These are phyloP conservation scores for Isoetes engelmannii DNA, from an alignment of 83 land plant genomes.

Conservation along the genomic window DNA sequence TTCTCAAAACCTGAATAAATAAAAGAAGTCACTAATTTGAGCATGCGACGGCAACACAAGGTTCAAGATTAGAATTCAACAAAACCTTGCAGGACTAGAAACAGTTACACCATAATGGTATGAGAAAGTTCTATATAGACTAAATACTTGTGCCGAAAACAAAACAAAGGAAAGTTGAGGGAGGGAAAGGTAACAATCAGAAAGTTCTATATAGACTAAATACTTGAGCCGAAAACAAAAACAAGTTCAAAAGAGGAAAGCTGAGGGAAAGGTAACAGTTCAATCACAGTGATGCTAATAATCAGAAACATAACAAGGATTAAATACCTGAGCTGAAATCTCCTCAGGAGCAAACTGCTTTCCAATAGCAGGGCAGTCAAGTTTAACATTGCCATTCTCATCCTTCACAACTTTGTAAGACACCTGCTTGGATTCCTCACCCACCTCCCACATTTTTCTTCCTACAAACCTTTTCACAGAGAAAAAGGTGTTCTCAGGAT, in stretches of 20 bases:
- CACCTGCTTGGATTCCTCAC: slow-evolving; percentile 86
- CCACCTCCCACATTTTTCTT: slow-evolving; percentile 75
- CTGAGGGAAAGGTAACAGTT: not conserved
- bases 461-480: slow-evolving; percentile 80
- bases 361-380: slow-evolving; percentile 85
- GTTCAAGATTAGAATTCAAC: no score
- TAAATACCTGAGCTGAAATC: slow-evolving; percentile 73
- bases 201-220: not conserved
- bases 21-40: not conserved
- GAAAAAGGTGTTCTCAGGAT: slow-evolving; percentile 81
- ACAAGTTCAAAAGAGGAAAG: not conserved
- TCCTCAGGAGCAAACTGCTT: slow-evolving; percentile 75
- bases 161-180: not conserved
- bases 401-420: slow-evolving; percentile 70
- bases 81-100: no score
- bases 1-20: slow-evolving; percentile 52
- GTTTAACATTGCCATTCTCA: slow-evolving; percentile 86
- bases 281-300: not conserved
- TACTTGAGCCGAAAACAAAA: not conserved
- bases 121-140: not conserved
- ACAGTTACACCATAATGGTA: no score
- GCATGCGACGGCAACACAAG: no score
- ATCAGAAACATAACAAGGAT: not conserved
- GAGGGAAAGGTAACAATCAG: not conserved
- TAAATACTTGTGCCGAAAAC: not conserved